Evolutionary conservation across 1,139 yeast species (phyloP).

Genomic region (Debaryomyces subglobosus): DNA sequence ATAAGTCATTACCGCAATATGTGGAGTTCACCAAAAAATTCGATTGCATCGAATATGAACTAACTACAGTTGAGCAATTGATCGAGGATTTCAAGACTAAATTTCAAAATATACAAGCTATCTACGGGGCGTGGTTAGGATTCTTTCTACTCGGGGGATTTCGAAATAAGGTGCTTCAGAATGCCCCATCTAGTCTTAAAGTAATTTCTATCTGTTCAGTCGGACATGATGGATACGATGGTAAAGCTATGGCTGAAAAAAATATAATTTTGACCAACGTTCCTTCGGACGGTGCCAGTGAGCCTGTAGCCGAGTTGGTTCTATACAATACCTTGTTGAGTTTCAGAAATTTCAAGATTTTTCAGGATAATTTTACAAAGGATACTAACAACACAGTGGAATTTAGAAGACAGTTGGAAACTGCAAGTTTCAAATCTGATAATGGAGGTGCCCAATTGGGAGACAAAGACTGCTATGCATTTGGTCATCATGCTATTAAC

Average conservation of each 20-base stretch:
- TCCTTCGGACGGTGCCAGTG: slow-evolving; percentile 62
- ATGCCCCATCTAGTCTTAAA: slow-evolving; percentile 55
- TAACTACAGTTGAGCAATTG: slow-evolving; percentile 46
- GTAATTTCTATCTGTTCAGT: slow-evolving; percentile 70
- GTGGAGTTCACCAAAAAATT: slow-evolving; percentile 38
- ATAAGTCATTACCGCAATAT: slow-evolving; percentile 40
- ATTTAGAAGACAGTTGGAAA: slow-evolving; percentile 42
- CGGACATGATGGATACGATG: slow-evolving; percentile 68
- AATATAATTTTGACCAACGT: slow-evolving; percentile 66
- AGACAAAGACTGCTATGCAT: slow-evolving; percentile 37
- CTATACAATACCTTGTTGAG: slow-evolving; percentile 60
- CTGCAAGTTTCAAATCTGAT: slow-evolving; percentile 36
- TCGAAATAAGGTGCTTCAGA: slow-evolving; percentile 45
- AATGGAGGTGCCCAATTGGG: slow-evolving; percentile 37
- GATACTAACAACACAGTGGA: slow-evolving; percentile 41
- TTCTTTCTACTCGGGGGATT: slow-evolving; percentile 55
- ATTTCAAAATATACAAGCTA: slow-evolving; percentile 51
- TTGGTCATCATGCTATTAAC: slow-evolving; percentile 49
- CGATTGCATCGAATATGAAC: slow-evolving; percentile 45
- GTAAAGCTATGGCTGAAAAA: slow-evolving; percentile 34
- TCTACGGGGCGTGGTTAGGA: slow-evolving; percentile 69
- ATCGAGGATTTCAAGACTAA: slow-evolving; percentile 37
- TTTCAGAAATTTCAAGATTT: slow-evolving; percentile 61
- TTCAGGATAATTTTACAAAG: slow-evolving; percentile 42
- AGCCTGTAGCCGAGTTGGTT: slow-evolving; percentile 80